A percentile compares a stretch with the other conserved stretches of the same genome.
phyloP scores from a whole-genome alignment of 768 basidiomycete species.

The Tulasnella sp. region DNA sequence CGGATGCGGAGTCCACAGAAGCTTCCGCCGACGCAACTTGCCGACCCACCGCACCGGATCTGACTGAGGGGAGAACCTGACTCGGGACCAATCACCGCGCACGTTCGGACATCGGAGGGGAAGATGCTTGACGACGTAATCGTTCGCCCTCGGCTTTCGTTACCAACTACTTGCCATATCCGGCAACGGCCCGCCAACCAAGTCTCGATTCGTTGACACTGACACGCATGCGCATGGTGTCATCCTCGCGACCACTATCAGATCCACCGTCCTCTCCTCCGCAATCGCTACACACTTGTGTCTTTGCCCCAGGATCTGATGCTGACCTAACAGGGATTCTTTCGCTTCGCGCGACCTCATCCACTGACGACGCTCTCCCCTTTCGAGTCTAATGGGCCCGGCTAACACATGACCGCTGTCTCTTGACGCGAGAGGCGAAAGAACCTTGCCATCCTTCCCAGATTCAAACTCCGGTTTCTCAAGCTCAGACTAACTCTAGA shows the following conservation, averaged over 20 bases:
- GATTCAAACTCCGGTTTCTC: not conserved
- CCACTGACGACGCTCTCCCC: not conserved
- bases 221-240: not conserved
- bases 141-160: conserved; percentile 4
- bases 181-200: not conserved
- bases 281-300: not conserved
- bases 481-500: conserved; percentile 7
- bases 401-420: not conserved
- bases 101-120: conserved; percentile 8
- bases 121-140: not conserved
- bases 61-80: not conserved
- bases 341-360: not conserved
- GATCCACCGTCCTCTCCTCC: not conserved
- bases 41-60: not conserved
- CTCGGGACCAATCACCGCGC: conserved; percentile 4
- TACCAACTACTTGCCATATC: not conserved
- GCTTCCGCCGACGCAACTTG: conserved; percentile 14
- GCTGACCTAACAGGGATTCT: not conserved
- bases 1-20: conserved; percentile 2
- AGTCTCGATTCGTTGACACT: not conserved
- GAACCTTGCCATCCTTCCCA: not conserved
- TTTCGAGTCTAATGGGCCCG: conserved; percentile 2
- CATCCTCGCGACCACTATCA: not conserved
- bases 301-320: conserved; percentile 6
- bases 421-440: not conserved